Conservation (phyloP, 2,329 filamentous ascomycete genomes). For the Ilyonectria mors-panacis region DNA sequence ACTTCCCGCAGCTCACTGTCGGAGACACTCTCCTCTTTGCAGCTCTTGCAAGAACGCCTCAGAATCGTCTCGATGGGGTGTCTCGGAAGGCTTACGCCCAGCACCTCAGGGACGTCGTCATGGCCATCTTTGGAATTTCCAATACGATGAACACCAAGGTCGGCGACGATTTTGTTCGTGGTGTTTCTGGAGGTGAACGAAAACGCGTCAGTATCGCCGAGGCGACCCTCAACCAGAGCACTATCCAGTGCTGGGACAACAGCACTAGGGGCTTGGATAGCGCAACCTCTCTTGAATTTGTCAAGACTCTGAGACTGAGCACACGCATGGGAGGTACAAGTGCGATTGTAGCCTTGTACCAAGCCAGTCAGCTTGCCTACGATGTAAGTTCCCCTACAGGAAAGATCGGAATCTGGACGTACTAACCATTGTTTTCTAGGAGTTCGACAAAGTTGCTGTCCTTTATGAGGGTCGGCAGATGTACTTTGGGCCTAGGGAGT, state of each 20-base stretch:
- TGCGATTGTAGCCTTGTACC: constrained; percentile 62
- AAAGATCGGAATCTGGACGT: neutral
- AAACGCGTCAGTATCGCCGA: constrained; percentile 85
- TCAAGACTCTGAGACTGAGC: constrained; percentile 34
- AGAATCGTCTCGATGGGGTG: constrained; percentile 28
- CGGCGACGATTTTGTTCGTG: constrained; percentile 77
- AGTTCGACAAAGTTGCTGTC: constrained; percentile 78
- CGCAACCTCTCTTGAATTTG: constrained; percentile 42
- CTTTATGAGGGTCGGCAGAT: constrained; percentile 77
- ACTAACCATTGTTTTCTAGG: constrained; percentile 49
- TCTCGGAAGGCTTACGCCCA: constrained; percentile 24
- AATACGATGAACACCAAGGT: constrained; percentile 81
- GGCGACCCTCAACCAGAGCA: constrained; percentile 69
- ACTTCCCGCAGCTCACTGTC: constrained; percentile 35
- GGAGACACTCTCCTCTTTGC: constrained; percentile 36
- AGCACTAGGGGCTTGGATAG: constrained; percentile 47
- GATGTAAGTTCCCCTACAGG: constrained; percentile 14
- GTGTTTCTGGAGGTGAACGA: constrained; percentile 82
- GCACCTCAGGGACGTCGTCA: constrained; percentile 73
- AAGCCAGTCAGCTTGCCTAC: constrained; percentile 71
- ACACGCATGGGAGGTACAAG: constrained; percentile 34
- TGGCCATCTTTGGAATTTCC: constrained; percentile 78
- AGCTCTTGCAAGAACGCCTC: constrained; percentile 29
- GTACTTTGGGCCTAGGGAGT: constrained; percentile 71
- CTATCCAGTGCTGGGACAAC: constrained; percentile 51